Base-by-base conservation (phyloP, 257 asterid species). In the Datura wrightii region DNA sequence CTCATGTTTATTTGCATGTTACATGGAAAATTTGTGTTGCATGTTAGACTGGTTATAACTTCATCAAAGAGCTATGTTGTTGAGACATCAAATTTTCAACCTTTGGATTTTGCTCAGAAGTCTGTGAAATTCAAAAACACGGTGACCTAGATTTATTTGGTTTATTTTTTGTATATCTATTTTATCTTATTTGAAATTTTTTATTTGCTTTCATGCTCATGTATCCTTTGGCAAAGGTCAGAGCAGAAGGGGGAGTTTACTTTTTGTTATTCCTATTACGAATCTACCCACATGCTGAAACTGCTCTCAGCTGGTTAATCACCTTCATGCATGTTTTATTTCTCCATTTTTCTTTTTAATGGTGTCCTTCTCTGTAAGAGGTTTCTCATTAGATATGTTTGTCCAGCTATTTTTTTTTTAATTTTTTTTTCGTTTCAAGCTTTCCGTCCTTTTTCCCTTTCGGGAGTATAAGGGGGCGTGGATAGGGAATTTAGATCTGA, bases 21-120 rank as follows among this genome's bases (percentile, higher is more conserved):
- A 59, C 85, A 81, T 72, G 63, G 9, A 63, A 15, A 67, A 56
- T 52, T 76, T 63, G 86, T 62, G 83, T 59, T 46, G 39, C 54
- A 87, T 56, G 63, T 78, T 67, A 67, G 55, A 54, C 66, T 60
- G 5, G 80, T 39, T 42, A 37, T 71, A 4, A 13, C 53, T 18
- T 74, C 81, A 74, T 74, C 60, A 48, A 24, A 48, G 42, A 74
- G 60, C 34, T 44, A 10, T 24, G 24, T 19, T 74, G 80, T 74
- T 48, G 81, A 74, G 41, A 74, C 59, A 19, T 3, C 19, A 74
- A 74, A 48, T 60, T 74, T 50, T 24, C 19, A 46, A 48, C 10
- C 42, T 13, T 74, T 74, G 24, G 60, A 74, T 19, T 19, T 74
- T 74, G 42, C 8, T 74, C 58, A 48, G 42, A 74, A 24, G 81